Percentiles rank a stretch among this genome's conserved stretches.
phyloP scores from a whole-genome alignment of 805 yeast genomes.

The Suhomyces sp. region DNA sequence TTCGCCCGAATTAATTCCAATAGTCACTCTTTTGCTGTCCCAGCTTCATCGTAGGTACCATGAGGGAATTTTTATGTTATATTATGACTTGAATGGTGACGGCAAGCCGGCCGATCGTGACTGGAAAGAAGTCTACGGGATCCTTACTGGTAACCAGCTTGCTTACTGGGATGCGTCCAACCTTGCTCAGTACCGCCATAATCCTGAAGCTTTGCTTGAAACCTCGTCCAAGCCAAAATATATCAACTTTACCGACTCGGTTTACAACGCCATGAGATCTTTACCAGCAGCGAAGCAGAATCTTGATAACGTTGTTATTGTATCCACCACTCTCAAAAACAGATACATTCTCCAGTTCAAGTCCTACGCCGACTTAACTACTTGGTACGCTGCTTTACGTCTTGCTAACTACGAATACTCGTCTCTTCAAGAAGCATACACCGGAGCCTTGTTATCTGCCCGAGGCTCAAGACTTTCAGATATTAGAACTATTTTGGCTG shows the following conservation, averaged over 20 bases:
- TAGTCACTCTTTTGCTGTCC: slow-evolving; percentile 69
- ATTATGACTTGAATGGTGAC: slow-evolving; percentile 73
- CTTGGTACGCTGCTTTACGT: slow-evolving; percentile 84
- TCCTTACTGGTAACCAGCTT: slow-evolving; percentile 83
- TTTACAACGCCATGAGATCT: slow-evolving; percentile 65
- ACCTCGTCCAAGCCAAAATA: slow-evolving; percentile 78
- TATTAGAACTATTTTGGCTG: slow-evolving; percentile 79
- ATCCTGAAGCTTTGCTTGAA: slow-evolving; percentile 52
- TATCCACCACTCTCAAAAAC: slow-evolving; percentile 89
- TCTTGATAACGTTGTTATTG: slow-evolving; percentile 75
- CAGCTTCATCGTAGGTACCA: slow-evolving; percentile 72
- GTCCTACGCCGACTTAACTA: slow-evolving; percentile 56
- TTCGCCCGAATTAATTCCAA: slow-evolving; percentile 59
- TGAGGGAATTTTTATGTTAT: slow-evolving; percentile 73
- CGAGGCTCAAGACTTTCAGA: slow-evolving; percentile 86
- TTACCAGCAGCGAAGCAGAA: slow-evolving; percentile 64
- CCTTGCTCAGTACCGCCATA: slow-evolving; percentile 50
- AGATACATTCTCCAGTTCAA: slow-evolving; percentile 79
- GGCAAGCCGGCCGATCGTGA: slow-evolving; percentile 81
- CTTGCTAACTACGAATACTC: slow-evolving; percentile 78
- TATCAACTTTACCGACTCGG: slow-evolving; percentile 87
- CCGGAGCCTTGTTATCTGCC: slow-evolving; percentile 91
- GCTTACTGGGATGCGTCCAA: slow-evolving; percentile 88
- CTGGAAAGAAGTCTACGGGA: slow-evolving; percentile 94
- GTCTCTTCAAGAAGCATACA: slow-evolving; percentile 89